Evolutionary conservation across 208 protist species (phyloP).

Genomic region (Sergeia podlipaevii): DNA sequence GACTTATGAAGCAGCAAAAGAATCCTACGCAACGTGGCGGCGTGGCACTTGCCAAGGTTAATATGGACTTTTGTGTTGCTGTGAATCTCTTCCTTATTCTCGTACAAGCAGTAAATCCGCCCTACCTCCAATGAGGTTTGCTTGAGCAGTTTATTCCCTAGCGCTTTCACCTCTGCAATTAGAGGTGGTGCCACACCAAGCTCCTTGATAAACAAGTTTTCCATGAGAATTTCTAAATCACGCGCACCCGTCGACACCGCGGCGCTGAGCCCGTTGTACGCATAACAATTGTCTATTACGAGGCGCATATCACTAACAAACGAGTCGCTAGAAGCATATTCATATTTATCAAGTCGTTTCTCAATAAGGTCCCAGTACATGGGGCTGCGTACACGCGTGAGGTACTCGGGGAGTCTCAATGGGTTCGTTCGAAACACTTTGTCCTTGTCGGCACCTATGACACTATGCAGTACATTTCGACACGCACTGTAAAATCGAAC

Average conservation of each 20-base stretch:
- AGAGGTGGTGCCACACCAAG: conserved; percentile 40
- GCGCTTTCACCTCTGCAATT: conserved; percentile 26
- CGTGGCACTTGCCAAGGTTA: conserved; percentile 36
- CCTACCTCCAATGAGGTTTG: conserved; percentile 28
- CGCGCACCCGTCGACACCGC: conserved; percentile 38
- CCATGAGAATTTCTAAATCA: conserved; percentile 66
- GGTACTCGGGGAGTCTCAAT: conserved; percentile 42
- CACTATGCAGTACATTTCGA: conserved; percentile 20
- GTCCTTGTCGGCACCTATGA: conserved; percentile 20
- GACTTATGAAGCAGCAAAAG: conserved; percentile 28
- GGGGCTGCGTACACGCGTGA: conserved; percentile 26
- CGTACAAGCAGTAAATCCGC: conserved; percentile 58
- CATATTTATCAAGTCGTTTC: conserved; percentile 53
- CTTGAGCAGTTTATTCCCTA: conserved; percentile 20
- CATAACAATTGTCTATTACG: conserved; percentile 80
- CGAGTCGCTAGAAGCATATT: conserved; percentile 40
- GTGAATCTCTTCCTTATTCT: conserved; percentile 19
- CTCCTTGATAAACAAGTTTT: conserved; percentile 76
- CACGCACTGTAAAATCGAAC: conserved; percentile 57
- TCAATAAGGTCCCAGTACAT: conserved; percentile 72
- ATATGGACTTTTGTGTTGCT: conserved; percentile 25
- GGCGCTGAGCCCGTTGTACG: conserved; percentile 57
- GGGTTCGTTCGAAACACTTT: conserved; percentile 56
- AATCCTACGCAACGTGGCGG: conserved; percentile 66
- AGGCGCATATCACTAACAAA: conserved; percentile 84